phyloP scores from a whole-genome alignment of 129 eudicot genomes.

The Escallonia rubra region DNA sequence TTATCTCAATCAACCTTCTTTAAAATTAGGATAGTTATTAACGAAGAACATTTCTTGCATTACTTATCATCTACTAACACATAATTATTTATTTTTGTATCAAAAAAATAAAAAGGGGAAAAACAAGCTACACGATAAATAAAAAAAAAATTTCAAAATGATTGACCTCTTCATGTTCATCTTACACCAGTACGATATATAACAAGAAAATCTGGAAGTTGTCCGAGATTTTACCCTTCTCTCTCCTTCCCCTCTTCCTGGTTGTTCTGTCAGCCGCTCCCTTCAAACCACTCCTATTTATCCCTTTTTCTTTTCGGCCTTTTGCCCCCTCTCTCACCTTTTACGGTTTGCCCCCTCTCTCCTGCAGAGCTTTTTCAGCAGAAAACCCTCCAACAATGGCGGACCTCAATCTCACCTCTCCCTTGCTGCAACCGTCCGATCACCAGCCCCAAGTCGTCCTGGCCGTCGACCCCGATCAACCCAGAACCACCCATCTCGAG shows the following conservation, averaged over 20 bases:
- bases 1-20: too few relatives aligned
- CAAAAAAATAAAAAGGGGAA: too few relatives aligned
- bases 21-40: too few relatives aligned
- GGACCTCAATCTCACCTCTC: slow-evolving; percentile 33
- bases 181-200: too few relatives aligned
- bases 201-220: background rate
- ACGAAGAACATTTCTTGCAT: too few relatives aligned
- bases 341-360: background rate
- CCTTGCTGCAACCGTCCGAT: slow-evolving; percentile 23
- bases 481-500: slow-evolving; percentile 12
- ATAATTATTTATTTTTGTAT: too few relatives aligned
- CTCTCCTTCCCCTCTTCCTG: background rate
- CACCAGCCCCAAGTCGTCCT: slow-evolving; percentile 36
- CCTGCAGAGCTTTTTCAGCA: background rate
- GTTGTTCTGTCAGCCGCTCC: too few relatives aligned
- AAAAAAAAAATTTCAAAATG: slow-evolving; percentile 5
- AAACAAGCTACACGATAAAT: background rate
- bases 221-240: background rate
- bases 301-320: background rate
- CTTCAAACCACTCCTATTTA: slow-evolving; percentile 1
- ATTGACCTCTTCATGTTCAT: too few relatives aligned
- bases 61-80: too few relatives aligned
- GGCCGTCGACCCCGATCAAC: slow-evolving; percentile 32
- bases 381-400: slow-evolving; percentile 21
- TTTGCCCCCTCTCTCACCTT: background rate